Evolutionary conservation across 495 filamentous ascomycete species (phyloP).

Genomic region (Paragyromitra xinjiangensis): DNA sequence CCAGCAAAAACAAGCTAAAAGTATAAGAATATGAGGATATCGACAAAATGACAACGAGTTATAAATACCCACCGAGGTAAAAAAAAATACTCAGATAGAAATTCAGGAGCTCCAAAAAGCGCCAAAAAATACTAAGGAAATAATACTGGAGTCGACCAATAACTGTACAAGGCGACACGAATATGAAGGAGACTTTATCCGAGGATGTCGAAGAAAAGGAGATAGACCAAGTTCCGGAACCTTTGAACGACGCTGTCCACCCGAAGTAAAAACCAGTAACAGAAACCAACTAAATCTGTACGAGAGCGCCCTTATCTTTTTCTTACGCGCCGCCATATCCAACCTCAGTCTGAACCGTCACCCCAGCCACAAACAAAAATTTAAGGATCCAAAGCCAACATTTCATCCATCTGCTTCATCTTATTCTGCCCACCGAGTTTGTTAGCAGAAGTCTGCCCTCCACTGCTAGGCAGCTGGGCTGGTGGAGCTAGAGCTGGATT

Average conservation of each 20-base stretch:
- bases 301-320: background rate
- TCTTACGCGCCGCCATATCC: background rate
- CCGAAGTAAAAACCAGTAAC: background rate
- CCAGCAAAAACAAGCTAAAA: background rate
- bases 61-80: background rate
- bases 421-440: constrained; percentile 10
- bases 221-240: no score
- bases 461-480: constrained; percentile 3
- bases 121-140: background rate
- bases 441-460: constrained; percentile 5
- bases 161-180: background rate
- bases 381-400: constrained; percentile 24
- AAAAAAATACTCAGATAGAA: background rate
- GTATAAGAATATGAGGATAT: background rate
- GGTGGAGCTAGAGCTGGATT: background rate
- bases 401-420: constrained; percentile 21
- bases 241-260: background rate
- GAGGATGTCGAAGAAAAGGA: background rate
- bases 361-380: background rate
- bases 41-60: background rate
- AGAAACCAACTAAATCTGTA: constrained; percentile 12
- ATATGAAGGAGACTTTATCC: background rate
- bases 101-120: background rate
- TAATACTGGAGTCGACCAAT: background rate
- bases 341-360: background rate